These are phyloP conservation scores for Calonectria montana DNA, from an alignment of 2,329 filamentous ascomycete genomes.

Conservation along the genomic window DNA sequence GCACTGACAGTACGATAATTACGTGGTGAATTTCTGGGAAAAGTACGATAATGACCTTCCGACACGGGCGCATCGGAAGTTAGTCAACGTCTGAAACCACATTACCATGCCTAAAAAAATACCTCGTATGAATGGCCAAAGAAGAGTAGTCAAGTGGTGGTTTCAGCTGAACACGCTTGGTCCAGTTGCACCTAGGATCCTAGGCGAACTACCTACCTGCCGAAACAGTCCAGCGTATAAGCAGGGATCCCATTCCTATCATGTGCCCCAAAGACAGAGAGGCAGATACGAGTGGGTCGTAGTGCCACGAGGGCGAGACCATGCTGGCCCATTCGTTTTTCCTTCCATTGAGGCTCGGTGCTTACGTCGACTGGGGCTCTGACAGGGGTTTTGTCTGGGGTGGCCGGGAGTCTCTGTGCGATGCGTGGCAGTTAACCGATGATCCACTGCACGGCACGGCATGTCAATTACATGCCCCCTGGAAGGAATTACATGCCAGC, in stretches of 20 bases:
- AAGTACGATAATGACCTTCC: too few species aligned
- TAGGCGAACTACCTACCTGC: background rate
- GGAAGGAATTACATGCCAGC: background rate
- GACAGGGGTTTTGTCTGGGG: background rate
- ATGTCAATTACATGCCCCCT: background rate
- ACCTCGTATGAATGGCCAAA: too few species aligned
- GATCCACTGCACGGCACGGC: background rate
- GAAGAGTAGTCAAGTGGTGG: too few species aligned
- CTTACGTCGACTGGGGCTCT: background rate
- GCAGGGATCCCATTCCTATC: background rate
- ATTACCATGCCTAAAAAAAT: too few species aligned
- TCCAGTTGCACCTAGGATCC: background rate
- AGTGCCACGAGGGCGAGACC: background rate
- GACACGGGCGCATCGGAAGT: too few species aligned
- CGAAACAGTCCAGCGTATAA: background rate
- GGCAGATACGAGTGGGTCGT: background rate
- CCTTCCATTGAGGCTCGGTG: background rate
- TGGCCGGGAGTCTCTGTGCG: background rate
- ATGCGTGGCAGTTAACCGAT: background rate
- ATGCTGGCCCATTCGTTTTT: background rate
- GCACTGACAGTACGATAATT: too few species aligned
- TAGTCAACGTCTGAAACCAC: too few species aligned
- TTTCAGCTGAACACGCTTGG: background rate
- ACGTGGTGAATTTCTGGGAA: too few species aligned
- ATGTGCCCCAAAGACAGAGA: background rate